A percentile compares a stretch with the other conserved stretches of the same genome.
phyloP scores from a whole-genome alignment of 2,329 filamentous ascomycete species.

The Harringtonia lauricola region DNA sequence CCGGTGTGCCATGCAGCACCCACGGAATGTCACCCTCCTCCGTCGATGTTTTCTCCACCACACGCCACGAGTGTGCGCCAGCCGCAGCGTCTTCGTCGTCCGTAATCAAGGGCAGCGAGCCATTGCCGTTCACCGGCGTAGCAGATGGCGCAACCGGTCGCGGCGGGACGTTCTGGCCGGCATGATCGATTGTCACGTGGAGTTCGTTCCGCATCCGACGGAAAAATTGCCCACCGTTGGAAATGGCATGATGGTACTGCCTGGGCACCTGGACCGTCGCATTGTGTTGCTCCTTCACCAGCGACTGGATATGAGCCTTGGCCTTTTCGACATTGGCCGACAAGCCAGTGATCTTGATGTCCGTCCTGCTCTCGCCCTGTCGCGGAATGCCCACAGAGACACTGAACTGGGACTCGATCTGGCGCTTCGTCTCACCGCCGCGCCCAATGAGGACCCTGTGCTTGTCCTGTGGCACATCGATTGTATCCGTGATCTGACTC shows the following conservation, averaged over 20 bases:
- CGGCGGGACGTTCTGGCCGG: conserved; percentile 63
- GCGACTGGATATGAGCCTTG: conserved; percentile 68
- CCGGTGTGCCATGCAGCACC: conserved; percentile 70
- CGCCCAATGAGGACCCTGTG: conserved; percentile 86
- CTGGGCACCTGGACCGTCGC: conserved; percentile 79
- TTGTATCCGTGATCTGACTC: conserved; percentile 63
- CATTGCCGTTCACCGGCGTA: conserved; percentile 48
- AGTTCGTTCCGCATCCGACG: conserved; percentile 76
- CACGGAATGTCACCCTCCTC: conserved; percentile 72
- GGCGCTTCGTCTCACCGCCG: conserved; percentile 75
- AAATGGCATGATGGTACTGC: conserved; percentile 70
- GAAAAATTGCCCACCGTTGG: conserved; percentile 90
- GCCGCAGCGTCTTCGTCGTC: conserved; percentile 59
- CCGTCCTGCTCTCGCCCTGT: conserved; percentile 73
- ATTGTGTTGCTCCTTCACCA: conserved; percentile 79
- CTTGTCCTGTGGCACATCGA: conserved; percentile 83
- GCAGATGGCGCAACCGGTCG: conserved; percentile 44
- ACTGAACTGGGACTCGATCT: conserved; percentile 75
- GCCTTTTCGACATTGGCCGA: conserved; percentile 72
- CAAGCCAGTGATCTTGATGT: conserved; percentile 75
- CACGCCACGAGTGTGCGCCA: conserved; percentile 72
- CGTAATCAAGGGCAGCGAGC: conserved; percentile 78
- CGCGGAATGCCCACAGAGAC: conserved; percentile 85
- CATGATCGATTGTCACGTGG: conserved; percentile 86
- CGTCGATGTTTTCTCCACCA: conserved; percentile 49